Evolutionary conservation across 2,329 filamentous ascomycete species (phyloP).

Genomic region (Fusarium robinianum): DNA sequence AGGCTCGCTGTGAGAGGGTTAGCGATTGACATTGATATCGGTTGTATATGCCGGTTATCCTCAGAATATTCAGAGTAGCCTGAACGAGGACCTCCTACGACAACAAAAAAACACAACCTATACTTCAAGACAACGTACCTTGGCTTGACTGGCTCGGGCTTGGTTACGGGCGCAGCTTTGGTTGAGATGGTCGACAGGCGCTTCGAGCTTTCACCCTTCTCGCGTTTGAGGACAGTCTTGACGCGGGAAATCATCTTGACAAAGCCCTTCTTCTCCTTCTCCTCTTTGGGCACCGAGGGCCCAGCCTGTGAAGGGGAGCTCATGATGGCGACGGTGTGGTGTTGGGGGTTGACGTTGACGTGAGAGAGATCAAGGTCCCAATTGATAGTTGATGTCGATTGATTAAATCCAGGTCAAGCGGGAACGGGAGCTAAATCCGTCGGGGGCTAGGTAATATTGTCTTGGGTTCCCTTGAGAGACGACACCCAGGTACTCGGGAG

Average conservation of each 20-base stretch:
- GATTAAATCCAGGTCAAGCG: not conserved
- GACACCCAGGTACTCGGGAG: slow-evolving; percentile 9
- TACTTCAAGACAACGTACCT: slow-evolving; percentile 28
- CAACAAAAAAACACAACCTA: not conserved
- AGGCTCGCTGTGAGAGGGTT: slow-evolving; percentile 25
- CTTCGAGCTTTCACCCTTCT: slow-evolving; percentile 41
- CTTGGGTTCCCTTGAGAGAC: not conserved
- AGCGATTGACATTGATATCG: slow-evolving; percentile 4
- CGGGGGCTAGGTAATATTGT: slow-evolving; percentile 1
- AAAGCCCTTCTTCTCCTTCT: slow-evolving; percentile 52
- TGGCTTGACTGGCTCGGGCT: slow-evolving; percentile 32
- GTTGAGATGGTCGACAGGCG: slow-evolving; percentile 34
- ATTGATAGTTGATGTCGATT: no score
- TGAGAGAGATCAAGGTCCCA: not conserved
- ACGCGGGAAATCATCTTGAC: slow-evolving; percentile 54
- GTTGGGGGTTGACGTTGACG: not conserved
- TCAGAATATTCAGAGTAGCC: not conserved
- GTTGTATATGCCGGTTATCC: not conserved
- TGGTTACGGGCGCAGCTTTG: slow-evolving; percentile 24
- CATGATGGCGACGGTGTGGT: slow-evolving; percentile 40
- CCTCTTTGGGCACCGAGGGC: slow-evolving; percentile 40
- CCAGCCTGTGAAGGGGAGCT: slow-evolving; percentile 49
- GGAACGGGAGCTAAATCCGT: slow-evolving; percentile 1
- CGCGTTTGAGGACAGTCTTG: slow-evolving; percentile 55
- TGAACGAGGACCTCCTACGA: not conserved